Evolutionary conservation across 495 filamentous ascomycete genomes (phyloP), one percentile per base, ranked within the genome.

Genomic region (Neurospora sp.): DNA sequence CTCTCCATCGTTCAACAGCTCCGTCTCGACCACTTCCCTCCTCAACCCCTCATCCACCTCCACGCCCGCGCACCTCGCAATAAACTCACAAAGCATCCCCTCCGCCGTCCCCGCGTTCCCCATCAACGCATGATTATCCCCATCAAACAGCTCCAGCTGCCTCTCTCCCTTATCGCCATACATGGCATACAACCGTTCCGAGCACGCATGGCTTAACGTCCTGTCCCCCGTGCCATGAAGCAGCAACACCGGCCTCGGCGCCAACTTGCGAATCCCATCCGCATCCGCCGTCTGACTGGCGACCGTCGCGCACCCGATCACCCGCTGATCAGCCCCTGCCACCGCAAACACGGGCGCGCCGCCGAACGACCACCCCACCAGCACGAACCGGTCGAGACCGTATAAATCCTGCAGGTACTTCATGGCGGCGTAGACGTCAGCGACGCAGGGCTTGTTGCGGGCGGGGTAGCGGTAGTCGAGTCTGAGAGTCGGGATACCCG

Each of bases 291-390:
- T 79, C 72, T 83, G 80, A 40, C 80, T 82, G 0, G 82, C 82
- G 0, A 83, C 77, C 2, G 80, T 82, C 6, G 82, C 81, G 20
- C 81, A 80, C 8, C 82, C 82, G 8, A 84, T 75, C 1, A 85
- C 78, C 1, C 82, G 76, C n/a, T 74, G 70, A 69, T 85, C 78
- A 0, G 70, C 68, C 0, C 74, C 82, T 10, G 78, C 82, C 10
- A 81, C 78, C 1, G 79, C 78, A 68, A 82, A 83, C 27, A 81
- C 83, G 0, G 80, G 80, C 44, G 82, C 80, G 39, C 82, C 78
- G 27, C 84, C 82, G 68, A 85, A 86, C 12, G 80, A 84, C 83
- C 84, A 86, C 22, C 84, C 84, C 1, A 84, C 78, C 3, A 86
- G 68, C 35, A 84, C 80, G 74, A 83, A 85, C 38, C 76, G 75